These are phyloP conservation scores for Cytospora chrysosperma DNA, from an alignment of 2,329 filamentous ascomycete genomes.

Conservation along the genomic window DNA sequence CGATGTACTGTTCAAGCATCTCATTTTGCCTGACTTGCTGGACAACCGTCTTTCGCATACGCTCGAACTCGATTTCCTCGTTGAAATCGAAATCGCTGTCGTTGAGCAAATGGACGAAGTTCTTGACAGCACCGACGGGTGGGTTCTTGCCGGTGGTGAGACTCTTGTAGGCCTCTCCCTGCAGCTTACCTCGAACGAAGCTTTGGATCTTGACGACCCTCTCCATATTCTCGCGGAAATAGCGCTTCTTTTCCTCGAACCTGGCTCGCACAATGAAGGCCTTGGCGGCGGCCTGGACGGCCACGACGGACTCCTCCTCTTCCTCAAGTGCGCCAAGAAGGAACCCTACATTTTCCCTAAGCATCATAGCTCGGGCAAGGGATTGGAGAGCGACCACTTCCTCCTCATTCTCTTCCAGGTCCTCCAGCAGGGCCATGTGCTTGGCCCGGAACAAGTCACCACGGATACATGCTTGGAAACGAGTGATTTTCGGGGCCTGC, in stretches of 20 bases:
- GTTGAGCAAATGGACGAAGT: slow-evolving; percentile 95
- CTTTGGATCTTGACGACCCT: slow-evolving; percentile 99
- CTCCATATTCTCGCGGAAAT: slow-evolving; percentile 96
- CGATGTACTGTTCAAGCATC: slow-evolving; percentile 95
- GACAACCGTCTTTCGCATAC: slow-evolving; percentile 90
- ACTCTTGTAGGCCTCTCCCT: slow-evolving; percentile 97
- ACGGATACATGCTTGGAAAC: slow-evolving; percentile 66
- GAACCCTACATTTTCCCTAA: slow-evolving; percentile 70
- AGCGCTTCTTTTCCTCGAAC: slow-evolving; percentile 82
- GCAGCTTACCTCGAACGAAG: slow-evolving; percentile 89
- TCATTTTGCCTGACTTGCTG: slow-evolving; percentile 97
- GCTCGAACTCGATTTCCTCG: slow-evolving; percentile 95
- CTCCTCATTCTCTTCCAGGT: slow-evolving; percentile 67
- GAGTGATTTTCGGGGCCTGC: slow-evolving; percentile 55
- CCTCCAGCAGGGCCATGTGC: slow-evolving; percentile 62
- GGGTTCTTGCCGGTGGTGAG: slow-evolving; percentile 95
- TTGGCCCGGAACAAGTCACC: slow-evolving; percentile 64
- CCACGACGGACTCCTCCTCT: slow-evolving; percentile 74
- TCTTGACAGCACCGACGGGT: slow-evolving; percentile 93
- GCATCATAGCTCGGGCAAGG: slow-evolving; percentile 73
- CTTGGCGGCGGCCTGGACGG: slow-evolving; percentile 71
- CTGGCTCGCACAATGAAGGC: slow-evolving; percentile 70
- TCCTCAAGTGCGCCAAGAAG: slow-evolving; percentile 76
- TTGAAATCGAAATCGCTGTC: slow-evolving; percentile 99
- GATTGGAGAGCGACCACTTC: slow-evolving; percentile 72